Percentiles rank a stretch among this genome's conserved stretches.
These are phyloP conservation scores for Ceratocystis cacaofunesta DNA, from an alignment of 2,329 filamentous ascomycete genomes.

Conservation along the genomic window DNA sequence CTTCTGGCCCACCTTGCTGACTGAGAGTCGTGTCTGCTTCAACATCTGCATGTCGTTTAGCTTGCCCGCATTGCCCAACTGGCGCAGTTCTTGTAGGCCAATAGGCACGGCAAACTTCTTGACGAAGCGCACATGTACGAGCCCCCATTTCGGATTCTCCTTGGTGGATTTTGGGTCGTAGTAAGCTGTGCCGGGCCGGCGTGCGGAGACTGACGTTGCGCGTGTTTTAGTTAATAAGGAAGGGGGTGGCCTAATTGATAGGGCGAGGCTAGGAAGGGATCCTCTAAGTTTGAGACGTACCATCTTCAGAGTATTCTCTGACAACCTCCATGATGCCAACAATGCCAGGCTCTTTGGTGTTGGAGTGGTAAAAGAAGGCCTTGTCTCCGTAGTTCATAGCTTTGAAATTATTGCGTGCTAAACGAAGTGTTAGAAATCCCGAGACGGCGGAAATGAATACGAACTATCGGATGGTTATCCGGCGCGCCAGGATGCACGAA, in stretches of 20 bases:
- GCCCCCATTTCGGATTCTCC: constrained; percentile 52
- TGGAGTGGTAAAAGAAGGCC: constrained; percentile 95
- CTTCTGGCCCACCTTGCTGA: constrained; percentile 47
- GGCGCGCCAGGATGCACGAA: too few species aligned
- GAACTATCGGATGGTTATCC: too few species aligned
- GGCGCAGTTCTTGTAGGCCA: constrained; percentile 55
- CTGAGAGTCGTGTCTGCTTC: constrained; percentile 68
- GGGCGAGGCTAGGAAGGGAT: not conserved
- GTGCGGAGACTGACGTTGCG: constrained; percentile 22
- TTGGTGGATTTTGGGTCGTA: constrained; percentile 61
- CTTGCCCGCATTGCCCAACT: constrained; percentile 40
- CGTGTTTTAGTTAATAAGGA: not conserved
- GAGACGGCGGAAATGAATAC: not conserved
- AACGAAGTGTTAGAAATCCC: not conserved
- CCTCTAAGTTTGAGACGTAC: constrained; percentile 30
- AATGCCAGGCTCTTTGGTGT: constrained; percentile 78
- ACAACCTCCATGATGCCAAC: constrained; percentile 84
- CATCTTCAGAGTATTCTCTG: constrained; percentile 64
- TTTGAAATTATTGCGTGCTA: constrained; percentile 74
- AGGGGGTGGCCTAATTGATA: not conserved
- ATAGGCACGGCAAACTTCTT: constrained; percentile 65
- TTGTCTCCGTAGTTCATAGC: constrained; percentile 84
- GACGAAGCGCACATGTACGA: constrained; percentile 78
- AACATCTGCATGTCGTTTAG: constrained; percentile 70
- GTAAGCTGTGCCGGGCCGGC: constrained; percentile 42